These are phyloP conservation scores for Oryza australiensis DNA, from an alignment of 176 grass and related monocot species.

Conservation along the genomic window DNA sequence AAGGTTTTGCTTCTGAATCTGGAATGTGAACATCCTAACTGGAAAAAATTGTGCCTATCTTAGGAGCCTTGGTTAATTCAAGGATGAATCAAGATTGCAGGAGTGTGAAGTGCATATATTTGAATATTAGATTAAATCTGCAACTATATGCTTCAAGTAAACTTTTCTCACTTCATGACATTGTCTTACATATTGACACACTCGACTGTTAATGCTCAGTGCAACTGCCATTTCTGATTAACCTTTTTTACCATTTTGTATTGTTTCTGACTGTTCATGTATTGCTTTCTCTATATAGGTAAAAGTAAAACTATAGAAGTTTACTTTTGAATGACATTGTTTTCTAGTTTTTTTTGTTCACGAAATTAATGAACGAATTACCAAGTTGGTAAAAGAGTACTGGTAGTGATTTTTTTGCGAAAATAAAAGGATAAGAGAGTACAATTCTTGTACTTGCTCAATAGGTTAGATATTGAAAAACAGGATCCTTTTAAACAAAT, in stretches of 20 bases:
- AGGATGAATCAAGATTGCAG: background rate
- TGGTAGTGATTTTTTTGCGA: background rate
- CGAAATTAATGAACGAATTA: constrained; percentile 15
- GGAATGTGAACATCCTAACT: constrained; percentile 16
- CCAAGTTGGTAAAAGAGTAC: background rate
- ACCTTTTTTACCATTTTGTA: background rate
- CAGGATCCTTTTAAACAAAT: background rate
- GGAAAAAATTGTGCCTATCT: background rate
- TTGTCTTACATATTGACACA: constrained; percentile 3
- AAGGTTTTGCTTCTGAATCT: background rate
- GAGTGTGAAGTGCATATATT: background rate
- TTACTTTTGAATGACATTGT: background rate
- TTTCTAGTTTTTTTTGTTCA: background rate
- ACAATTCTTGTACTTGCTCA: background rate
- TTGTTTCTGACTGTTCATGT: constrained; percentile 10
- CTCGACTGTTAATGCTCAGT: background rate
- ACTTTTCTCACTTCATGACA: constrained; percentile 1
- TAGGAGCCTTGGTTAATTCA: background rate
- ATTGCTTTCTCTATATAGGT: constrained; percentile 1
- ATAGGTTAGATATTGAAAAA: background rate
- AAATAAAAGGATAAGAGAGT: constrained; percentile 10
- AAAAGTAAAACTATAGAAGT: background rate
- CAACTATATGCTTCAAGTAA: constrained; percentile 24
- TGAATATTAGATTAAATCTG: background rate
- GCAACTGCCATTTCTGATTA: constrained; percentile 22